Evolutionary conservation across 2,329 filamentous ascomycete species (phyloP).

Genomic region (Talaromyces sp.): DNA sequence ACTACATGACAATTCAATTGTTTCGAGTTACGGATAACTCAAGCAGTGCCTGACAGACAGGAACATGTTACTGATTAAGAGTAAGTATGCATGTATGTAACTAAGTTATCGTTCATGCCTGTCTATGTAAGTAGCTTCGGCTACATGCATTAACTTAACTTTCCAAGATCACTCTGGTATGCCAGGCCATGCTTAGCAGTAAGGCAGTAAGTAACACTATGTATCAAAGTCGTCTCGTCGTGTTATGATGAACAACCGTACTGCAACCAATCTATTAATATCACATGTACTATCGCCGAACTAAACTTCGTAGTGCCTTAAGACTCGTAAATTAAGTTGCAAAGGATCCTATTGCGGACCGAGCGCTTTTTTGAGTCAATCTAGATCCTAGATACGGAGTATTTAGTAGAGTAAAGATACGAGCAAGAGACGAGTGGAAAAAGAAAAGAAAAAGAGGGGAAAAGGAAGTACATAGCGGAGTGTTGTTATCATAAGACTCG

Average conservation of each 20-base stretch:
- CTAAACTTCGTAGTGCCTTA: neutral
- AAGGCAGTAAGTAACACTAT: too few relatives aligned
- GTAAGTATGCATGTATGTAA: neutral
- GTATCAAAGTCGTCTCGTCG: too few relatives aligned
- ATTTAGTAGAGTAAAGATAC: neutral
- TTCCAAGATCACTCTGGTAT: constrained; percentile 1
- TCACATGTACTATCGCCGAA: neutral
- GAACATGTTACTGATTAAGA: neutral
- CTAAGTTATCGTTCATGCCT: constrained; percentile 1
- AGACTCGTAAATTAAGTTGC: neutral
- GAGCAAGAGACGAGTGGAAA: neutral
- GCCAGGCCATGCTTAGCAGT: neutral
- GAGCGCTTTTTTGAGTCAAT: neutral
- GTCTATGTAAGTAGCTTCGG: neutral
- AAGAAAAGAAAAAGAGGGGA: neutral
- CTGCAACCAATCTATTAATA: neutral
- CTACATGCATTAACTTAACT: constrained; percentile 3
- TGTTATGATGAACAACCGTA: neutral
- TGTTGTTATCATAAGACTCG: neutral
- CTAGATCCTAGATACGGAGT: neutral
- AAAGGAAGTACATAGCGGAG: neutral
- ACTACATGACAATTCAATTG: neutral
- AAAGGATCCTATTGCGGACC: neutral
- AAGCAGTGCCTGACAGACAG: neutral
- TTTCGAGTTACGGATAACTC: neutral